Conservation (phyloP, 768 basidiomycete genomes). For the Hydnomerulius pinastri region DNA sequence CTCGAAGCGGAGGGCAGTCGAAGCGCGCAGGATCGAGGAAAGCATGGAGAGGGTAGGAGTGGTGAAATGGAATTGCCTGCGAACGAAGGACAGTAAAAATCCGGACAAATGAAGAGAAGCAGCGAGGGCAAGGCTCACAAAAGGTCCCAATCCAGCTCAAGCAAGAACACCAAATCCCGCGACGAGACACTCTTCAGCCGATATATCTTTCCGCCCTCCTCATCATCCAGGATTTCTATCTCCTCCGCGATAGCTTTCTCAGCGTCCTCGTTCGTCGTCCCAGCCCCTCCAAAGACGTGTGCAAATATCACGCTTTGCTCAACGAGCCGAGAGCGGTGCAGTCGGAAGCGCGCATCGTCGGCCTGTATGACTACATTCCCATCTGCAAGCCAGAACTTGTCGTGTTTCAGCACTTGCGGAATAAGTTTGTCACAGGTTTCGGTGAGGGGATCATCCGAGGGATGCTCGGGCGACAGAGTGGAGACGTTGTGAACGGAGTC, state of each 20-base stretch:
- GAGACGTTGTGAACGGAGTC: no score
- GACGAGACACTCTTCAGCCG: background rate
- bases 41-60: slow-evolving; percentile 31
- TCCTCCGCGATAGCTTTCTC: background rate
- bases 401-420: slow-evolving; percentile 5
- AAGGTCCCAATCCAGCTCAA: slow-evolving; percentile 1
- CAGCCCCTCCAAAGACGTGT: slow-evolving; percentile 16
- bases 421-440: background rate
- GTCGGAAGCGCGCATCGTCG: slow-evolving; percentile 32
- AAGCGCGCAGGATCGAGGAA: slow-evolving; percentile 37
- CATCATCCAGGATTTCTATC: background rate
- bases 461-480: no score
- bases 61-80: slow-evolving; percentile 25
- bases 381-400: slow-evolving; percentile 36
- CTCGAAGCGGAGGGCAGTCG: slow-evolving; percentile 35
- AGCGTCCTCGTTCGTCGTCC: background rate
- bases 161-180: background rate
- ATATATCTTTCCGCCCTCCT: background rate
- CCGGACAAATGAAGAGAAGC: background rate
- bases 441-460: no score
- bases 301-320: slow-evolving; percentile 36
- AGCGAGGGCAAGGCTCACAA: background rate
- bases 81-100: background rate
- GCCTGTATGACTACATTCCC: slow-evolving; percentile 38
- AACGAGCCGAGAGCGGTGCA: slow-evolving; percentile 37